Evolutionary conservation across 495 filamentous ascomycete genomes (phyloP).

Genomic region (Xylaria acuta): DNA sequence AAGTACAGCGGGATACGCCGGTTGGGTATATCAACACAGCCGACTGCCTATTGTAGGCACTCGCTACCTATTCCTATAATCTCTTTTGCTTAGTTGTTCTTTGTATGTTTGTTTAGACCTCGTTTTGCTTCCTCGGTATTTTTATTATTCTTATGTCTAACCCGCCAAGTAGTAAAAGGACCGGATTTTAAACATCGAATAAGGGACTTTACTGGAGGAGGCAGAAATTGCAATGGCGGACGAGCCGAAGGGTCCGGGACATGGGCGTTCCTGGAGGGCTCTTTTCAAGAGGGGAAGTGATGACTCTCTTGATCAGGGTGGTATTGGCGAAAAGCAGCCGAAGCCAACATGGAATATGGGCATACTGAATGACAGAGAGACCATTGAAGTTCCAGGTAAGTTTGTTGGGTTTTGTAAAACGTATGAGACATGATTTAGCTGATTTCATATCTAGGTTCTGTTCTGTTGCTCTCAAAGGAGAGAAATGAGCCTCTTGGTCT

Average conservation of each 20-base stretch:
- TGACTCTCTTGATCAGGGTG: conserved; percentile 20
- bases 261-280: conserved; percentile 17
- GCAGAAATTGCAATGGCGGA: conserved; percentile 16
- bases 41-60: not conserved
- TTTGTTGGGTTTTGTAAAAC: conserved; percentile 15
- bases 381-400: conserved; percentile 91
- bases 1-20: not conserved
- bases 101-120: not conserved
- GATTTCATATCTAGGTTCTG: conserved; percentile 63
- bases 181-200: not conserved
- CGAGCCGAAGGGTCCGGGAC: not conserved
- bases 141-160: not conserved
- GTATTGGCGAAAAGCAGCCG: conserved; percentile 26
- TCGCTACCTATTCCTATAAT: not conserved
- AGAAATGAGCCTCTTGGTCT: conserved; percentile 85
- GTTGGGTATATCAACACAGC: not conserved
- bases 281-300: conserved; percentile 29
- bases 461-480: conserved; percentile 75
- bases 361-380: conserved; percentile 80
- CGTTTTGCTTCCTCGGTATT: not conserved
- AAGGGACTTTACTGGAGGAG: not conserved
- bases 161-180: not conserved
- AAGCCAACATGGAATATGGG: conserved; percentile 75
- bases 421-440: not conserved
- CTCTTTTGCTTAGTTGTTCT: not conserved